Evolutionary conservation across 208 protist species (phyloP).

Genomic region (Leishmania lainsoni): DNA sequence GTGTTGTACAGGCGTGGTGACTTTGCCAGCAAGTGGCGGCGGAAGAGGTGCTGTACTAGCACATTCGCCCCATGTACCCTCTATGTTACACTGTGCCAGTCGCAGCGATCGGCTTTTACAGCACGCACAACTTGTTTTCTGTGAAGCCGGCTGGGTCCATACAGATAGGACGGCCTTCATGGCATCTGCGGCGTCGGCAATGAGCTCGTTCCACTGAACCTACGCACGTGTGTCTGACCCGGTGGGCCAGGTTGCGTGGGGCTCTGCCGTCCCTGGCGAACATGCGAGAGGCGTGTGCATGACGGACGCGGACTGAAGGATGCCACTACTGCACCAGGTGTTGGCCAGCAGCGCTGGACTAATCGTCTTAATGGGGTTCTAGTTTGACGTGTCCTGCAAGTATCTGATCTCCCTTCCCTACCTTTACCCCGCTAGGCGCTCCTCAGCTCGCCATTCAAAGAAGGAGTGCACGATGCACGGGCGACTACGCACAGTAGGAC

Average conservation of each 20-base stretch:
- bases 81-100: slow-evolving; percentile 25
- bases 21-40: slow-evolving; percentile 51
- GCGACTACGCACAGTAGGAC: slow-evolving; percentile 31
- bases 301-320: slow-evolving; percentile 6
- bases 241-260: slow-evolving; percentile 6
- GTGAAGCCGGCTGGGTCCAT: slow-evolving; percentile 34
- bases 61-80: slow-evolving; percentile 61
- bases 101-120: slow-evolving; percentile 26
- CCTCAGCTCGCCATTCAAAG: slow-evolving; percentile 51
- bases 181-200: slow-evolving; percentile 14
- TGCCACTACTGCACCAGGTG: slow-evolving; percentile 33
- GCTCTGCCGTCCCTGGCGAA: slow-evolving; percentile 34
- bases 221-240: slow-evolving; percentile 45
- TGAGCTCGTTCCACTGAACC: slow-evolving; percentile 56
- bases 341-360: slow-evolving; percentile 37
- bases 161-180: slow-evolving; percentile 37
- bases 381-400: slow-evolving; percentile 14
- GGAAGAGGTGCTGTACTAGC: slow-evolving; percentile 46
- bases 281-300: slow-evolving; percentile 39
- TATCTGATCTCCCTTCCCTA: not conserved
- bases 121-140: slow-evolving; percentile 43
- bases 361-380: slow-evolving; percentile 47
- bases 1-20: slow-evolving; percentile 34
- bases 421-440: slow-evolving; percentile 21
- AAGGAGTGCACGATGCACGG: slow-evolving; percentile 24